Conservation (phyloP, 805 yeast genomes). For the Cyberlindnera lachancei region DNA sequence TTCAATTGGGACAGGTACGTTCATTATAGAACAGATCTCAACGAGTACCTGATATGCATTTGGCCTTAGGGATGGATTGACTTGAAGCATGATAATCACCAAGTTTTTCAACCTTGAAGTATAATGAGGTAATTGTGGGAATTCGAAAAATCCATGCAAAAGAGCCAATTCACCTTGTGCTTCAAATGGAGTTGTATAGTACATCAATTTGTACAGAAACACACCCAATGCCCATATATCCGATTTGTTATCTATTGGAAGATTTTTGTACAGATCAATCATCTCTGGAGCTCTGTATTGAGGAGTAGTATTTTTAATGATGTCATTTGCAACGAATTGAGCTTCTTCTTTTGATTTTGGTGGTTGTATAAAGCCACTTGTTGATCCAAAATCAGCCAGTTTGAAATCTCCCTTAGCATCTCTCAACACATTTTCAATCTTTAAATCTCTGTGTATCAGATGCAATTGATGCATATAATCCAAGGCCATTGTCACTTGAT, state of each 20-base stretch:
- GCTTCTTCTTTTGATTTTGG: constrained; percentile 72
- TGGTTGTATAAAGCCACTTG: constrained; percentile 60
- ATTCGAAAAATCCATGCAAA: constrained; percentile 72
- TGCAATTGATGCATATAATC: constrained; percentile 73
- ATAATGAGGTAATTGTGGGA: constrained; percentile 62
- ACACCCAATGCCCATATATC: constrained; percentile 98
- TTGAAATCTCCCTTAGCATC: constrained; percentile 65
- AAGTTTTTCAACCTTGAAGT: constrained; percentile 68
- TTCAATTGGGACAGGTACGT: constrained; percentile 39
- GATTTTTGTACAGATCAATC: constrained; percentile 78
- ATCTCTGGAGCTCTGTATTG: constrained; percentile 95
- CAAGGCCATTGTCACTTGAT: constrained; percentile 72
- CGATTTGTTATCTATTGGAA: constrained; percentile 83
- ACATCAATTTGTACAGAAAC: constrained; percentile 81
- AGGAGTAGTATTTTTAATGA: constrained; percentile 87
- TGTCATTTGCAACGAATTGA: constrained; percentile 72
- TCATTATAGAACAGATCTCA: constrained; percentile 55
- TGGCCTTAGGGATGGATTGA: constrained; percentile 77
- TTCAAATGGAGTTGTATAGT: constrained; percentile 93
- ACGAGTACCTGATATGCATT: constrained; percentile 73
- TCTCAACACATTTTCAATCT: constrained; percentile 88
- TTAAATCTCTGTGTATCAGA: constrained; percentile 85
- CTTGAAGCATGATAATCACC: constrained; percentile 73
- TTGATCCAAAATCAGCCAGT: constrained; percentile 91
- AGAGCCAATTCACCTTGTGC: constrained; percentile 76